Percentiles rank a stretch among this genome's conserved stretches.
phyloP scores from a whole-genome alignment of 2,329 filamentous ascomycete genomes.

The Venturia oleaginea region DNA sequence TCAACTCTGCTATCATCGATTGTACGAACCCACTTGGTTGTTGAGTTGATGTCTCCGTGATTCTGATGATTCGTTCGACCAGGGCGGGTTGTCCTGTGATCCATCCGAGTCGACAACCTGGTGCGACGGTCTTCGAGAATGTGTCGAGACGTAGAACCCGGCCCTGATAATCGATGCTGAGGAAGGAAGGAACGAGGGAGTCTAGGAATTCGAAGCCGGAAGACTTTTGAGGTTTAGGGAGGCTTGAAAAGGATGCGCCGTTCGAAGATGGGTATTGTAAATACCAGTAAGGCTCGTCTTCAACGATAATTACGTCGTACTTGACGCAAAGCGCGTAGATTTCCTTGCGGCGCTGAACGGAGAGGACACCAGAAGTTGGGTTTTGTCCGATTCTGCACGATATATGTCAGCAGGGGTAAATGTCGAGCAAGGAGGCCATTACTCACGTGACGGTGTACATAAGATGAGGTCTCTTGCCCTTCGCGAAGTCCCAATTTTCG shows the following conservation, averaged over 20 bases:
- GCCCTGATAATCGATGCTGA: constrained; percentile 74
- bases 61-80: constrained; percentile 62
- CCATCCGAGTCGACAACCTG: constrained; percentile 84
- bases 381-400: constrained; percentile 70
- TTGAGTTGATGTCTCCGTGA: constrained; percentile 70
- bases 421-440: not conserved
- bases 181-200: constrained; percentile 71
- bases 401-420: not conserved
- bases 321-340: constrained; percentile 72
- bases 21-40: constrained; percentile 88
- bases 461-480: constrained; percentile 68
- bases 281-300: constrained; percentile 96
- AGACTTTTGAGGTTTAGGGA: constrained; percentile 36
- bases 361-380: constrained; percentile 69
- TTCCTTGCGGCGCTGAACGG: constrained; percentile 62
- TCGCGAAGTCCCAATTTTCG: constrained; percentile 68
- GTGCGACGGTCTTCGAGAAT: constrained; percentile 87
- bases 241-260: constrained; percentile 18
- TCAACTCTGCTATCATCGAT: constrained; percentile 64
- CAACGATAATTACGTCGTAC: constrained; percentile 83
- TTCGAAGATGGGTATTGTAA: constrained; percentile 67
- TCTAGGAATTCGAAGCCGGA: constrained; percentile 72
- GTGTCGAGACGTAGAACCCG: constrained; percentile 85
- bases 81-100: constrained; percentile 75
- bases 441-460: constrained; percentile 85